A percentile compares a stretch with the other conserved stretches of the same genome.
Conservation (phyloP, 257 asterid species). For the Solanum chiquidenum region DNA sequence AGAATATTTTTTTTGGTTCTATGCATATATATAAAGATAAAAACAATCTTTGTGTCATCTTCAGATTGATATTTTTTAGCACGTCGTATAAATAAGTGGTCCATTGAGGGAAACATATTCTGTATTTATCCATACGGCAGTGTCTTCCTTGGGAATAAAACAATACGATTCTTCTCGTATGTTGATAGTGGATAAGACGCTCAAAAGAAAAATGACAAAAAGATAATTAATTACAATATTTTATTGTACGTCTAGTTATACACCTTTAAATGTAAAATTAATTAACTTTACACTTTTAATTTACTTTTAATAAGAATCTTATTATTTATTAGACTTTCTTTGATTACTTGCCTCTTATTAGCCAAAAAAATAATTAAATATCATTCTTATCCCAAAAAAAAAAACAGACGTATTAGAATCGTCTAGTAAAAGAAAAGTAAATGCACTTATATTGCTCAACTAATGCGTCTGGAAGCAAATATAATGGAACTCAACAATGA, state of each 20-base stretch:
- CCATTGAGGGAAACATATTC: neutral
- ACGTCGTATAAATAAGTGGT: neutral
- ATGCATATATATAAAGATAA: neutral
- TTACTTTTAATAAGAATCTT: neutral
- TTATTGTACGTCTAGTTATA: neutral
- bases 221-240: neutral
- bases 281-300: neutral
- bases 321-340: neutral
- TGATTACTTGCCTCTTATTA: neutral
- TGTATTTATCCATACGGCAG: neutral
- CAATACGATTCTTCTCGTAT: neutral
- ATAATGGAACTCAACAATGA: neutral
- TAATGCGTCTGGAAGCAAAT: neutral
- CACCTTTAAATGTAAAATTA: neutral
- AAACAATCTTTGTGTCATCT: neutral
- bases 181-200: neutral
- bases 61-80: neutral
- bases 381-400: neutral
- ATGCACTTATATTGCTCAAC: neutral
- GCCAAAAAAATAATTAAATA: neutral
- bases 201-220: neutral
- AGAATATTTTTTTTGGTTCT: neutral
- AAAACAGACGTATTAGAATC: neutral
- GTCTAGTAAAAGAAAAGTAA: neutral
- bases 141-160: neutral